Base-by-base conservation (phyloP, 2,329 filamentous ascomycete genomes). In the Geosmithia morbida region DNA sequence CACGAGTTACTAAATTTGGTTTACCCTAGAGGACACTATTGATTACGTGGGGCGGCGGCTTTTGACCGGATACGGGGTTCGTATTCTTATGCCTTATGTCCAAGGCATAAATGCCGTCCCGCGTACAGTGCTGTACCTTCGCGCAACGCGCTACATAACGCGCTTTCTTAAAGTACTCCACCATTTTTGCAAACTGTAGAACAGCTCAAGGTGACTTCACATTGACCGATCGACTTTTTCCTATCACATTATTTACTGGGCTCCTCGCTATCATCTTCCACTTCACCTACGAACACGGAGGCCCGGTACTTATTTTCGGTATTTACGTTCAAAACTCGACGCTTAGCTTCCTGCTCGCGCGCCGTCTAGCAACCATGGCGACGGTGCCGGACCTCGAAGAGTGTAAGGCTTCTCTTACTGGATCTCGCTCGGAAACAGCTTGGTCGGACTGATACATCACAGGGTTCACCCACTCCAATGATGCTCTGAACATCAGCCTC, bases 401-500 rank as follows among this genome's bases (percentile, higher is more conserved):
- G 30, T 66, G 63, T 64, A 54, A 54, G 62, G 52, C 7, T 45
- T n/a, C 41, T 42, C 14, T 18, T 30, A 11, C 44, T 48, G 20
- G 33, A 11, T 16, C 33, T 16, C 3, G 33, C 13, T 16, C 33
- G 13, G 33, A n/a, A 19, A 14, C 26, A 26, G 19, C 33, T 7
- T 7, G 33, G 6, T 18, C 33, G 33, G 39, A 46, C 16, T 19
- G 33, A 16, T 14, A 40, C 16, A 16, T n/a, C 39, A 26, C 45
- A 79, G 75, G 80, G 81, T 71, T 76, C 46, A 65, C 66, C 50
- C 68, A 75, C 55, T 70, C 79, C 58, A 83, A 76, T 54, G 74
- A 83, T 55, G 78, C 79, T 48, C 61, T 85, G 55, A 69, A 67
- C 47, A 71, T 87, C 56, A 77, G 75, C 46, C 70, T 85, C 37